Evolutionary conservation across 768 basidiomycete genomes (phyloP).

Genomic region (Neoboletus magnificus): DNA sequence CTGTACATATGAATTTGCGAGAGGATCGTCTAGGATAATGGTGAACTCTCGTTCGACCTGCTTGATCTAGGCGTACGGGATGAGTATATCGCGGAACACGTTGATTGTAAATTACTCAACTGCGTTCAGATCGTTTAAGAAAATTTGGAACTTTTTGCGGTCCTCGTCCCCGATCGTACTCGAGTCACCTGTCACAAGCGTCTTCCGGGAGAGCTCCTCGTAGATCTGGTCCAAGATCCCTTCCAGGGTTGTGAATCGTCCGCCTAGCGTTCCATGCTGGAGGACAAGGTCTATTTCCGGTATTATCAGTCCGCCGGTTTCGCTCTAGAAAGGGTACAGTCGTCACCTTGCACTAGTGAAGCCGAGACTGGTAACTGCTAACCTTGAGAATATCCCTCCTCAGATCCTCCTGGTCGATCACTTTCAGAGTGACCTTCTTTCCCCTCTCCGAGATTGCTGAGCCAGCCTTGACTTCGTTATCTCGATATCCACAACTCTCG

Average conservation of each 20-base stretch:
- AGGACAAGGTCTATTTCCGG: conserved; percentile 94
- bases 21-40: conserved; percentile 89
- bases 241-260: conserved; percentile 96
- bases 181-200: conserved; percentile 74
- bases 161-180: conserved; percentile 38
- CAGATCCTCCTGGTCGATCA: conserved; percentile 90
- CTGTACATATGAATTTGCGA: conserved; percentile 94
- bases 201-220: conserved; percentile 90
- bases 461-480: conserved; percentile 97
- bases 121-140: conserved; percentile 73
- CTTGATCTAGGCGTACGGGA: conserved; percentile 54
- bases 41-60: conserved; percentile 80
- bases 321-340: conserved; percentile 57
- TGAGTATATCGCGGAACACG: not conserved
- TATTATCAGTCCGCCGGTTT: conserved; percentile 84
- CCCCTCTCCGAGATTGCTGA: conserved; percentile 85
- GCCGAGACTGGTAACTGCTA: conserved; percentile 10
- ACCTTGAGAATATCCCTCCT: conserved; percentile 94
- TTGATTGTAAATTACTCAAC: conserved; percentile 37
- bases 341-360: not conserved
- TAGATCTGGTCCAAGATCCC: conserved; percentile 93
- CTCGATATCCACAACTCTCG: conserved; percentile 90
- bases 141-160: conserved; percentile 63
- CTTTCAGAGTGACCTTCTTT: conserved; percentile 82
- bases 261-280: conserved; percentile 91